A percentile compares a stretch with the other conserved stretches of the same genome.
These are phyloP conservation scores for Trypanosomatidae sp. DNA, from an alignment of 208 protist species.

Conservation along the genomic window DNA sequence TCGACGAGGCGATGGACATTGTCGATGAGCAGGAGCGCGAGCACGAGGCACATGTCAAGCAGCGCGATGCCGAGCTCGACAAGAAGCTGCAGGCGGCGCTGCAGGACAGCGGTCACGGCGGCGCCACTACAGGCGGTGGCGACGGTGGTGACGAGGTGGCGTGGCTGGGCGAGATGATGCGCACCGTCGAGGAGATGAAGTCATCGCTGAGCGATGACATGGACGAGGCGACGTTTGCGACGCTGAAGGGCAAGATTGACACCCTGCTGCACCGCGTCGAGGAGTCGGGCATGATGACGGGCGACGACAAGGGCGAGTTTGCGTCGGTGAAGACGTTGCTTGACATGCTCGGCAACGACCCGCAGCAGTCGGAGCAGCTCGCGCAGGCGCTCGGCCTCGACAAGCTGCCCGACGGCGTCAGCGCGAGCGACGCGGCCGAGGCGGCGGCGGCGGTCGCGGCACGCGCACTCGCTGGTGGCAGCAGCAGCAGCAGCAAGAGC, in stretches of 20 bases:
- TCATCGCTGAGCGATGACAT: conserved; percentile 17
- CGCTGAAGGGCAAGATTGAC: conserved; percentile 12
- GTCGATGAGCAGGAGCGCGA: conserved; percentile 58
- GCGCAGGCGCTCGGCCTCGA: no score
- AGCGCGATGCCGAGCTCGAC: conserved; percentile 30
- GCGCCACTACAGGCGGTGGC: conserved; percentile 6
- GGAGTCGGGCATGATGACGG: conserved; percentile 8
- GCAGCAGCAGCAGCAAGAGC: background rate
- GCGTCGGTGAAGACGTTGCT: conserved; percentile 6
- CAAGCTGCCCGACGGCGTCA: no score
- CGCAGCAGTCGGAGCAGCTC: background rate
- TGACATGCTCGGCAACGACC: background rate
- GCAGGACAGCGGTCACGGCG: conserved; percentile 5
- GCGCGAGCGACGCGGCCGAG: no score
- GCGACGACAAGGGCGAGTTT: conserved; percentile 4
- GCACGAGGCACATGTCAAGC: conserved; percentile 37
- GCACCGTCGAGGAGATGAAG: conserved; percentile 27
- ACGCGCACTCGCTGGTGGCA: background rate
- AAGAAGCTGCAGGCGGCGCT: conserved; percentile 29
- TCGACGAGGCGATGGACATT: conserved; percentile 70
- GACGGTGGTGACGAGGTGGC: conserved; percentile 5
- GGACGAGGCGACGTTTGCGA: conserved; percentile 24
- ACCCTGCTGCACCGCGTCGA: conserved; percentile 20
- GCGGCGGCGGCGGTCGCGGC: background rate
- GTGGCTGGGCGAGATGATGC: conserved; percentile 28